Conservation (phyloP, 495 filamentous ascomycete genomes). For the Hypoxylon perforatum region DNA sequence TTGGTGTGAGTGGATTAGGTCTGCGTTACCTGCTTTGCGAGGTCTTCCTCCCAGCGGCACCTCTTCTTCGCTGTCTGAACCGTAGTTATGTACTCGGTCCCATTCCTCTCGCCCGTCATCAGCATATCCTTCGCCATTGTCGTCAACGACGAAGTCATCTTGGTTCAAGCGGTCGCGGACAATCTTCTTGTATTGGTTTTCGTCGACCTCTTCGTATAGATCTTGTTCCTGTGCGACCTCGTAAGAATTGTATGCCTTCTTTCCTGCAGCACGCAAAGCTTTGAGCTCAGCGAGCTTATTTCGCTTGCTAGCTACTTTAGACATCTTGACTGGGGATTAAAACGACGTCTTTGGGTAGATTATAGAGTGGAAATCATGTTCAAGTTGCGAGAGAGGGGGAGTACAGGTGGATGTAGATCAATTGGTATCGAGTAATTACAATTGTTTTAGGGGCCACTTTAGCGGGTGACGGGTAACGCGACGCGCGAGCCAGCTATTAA, state of each 20-base stretch:
- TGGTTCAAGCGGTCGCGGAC: slow-evolving; percentile 88
- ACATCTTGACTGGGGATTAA: slow-evolving; percentile 44
- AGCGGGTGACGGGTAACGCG: slow-evolving; percentile 22
- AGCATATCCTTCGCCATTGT: slow-evolving; percentile 92
- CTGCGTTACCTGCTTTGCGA: slow-evolving; percentile 56
- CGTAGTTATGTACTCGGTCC: slow-evolving; percentile 75
- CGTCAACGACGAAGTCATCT: slow-evolving; percentile 97
- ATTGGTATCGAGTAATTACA: slow-evolving; percentile 17
- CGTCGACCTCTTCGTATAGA: slow-evolving; percentile 96
- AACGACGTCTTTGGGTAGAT: slow-evolving; percentile 20
- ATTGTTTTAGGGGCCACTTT: slow-evolving; percentile 35
- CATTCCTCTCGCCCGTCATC: slow-evolving; percentile 98
- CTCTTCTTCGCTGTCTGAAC: slow-evolving; percentile 79
- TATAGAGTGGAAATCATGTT: slow-evolving; percentile 31
- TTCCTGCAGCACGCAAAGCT: slow-evolving; percentile 86
- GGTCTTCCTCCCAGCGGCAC: slow-evolving; percentile 68
- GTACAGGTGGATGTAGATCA: slow-evolving; percentile 15
- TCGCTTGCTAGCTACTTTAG: slow-evolving; percentile 58
- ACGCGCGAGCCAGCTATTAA: slow-evolving; percentile 33
- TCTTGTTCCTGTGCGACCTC: slow-evolving; percentile 84
- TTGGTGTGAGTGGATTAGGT: neutral
- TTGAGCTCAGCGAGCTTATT: slow-evolving; percentile 79
- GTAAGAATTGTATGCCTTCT: slow-evolving; percentile 90
- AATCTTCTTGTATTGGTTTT: slow-evolving; percentile 96
- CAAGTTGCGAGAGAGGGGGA: slow-evolving; percentile 11